Evolutionary conservation across 2,329 filamentous ascomycete species (phyloP).

Genomic region (Scedosporium minutisporum): DNA sequence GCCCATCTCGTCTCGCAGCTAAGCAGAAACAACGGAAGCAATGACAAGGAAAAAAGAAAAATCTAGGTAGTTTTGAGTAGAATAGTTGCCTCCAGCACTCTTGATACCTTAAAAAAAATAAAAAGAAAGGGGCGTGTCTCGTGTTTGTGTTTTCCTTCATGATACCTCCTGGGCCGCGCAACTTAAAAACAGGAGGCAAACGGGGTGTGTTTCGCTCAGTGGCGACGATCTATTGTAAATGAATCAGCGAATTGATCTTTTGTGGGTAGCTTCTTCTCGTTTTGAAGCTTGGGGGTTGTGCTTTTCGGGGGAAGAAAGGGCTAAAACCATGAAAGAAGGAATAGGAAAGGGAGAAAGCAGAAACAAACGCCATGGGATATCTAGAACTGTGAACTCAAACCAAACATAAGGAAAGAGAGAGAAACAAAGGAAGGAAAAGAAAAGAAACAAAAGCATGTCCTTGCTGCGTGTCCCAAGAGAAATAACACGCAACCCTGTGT

Average conservation of each 20-base stretch:
- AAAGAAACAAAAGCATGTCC: background rate
- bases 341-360: background rate
- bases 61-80: background rate
- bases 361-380: background rate
- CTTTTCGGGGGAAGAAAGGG: background rate
- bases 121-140: background rate
- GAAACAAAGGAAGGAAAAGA: no score
- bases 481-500: background rate
- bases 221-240: slow-evolving; percentile 9
- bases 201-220: slow-evolving; percentile 2
- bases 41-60: background rate
- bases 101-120: background rate
- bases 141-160: background rate
- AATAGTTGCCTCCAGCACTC: no score
- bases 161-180: background rate
- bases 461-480: background rate
- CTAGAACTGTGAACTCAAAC: background rate
- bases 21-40: background rate
- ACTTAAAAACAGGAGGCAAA: background rate
- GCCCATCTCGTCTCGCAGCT: background rate
- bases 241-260: slow-evolving; percentile 6
- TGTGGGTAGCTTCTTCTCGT: background rate
- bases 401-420: background rate
- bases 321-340: background rate
- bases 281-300: background rate